Conservation (phyloP, 2,329 filamentous ascomycete species). For the Hypoxylon sp. region DNA sequence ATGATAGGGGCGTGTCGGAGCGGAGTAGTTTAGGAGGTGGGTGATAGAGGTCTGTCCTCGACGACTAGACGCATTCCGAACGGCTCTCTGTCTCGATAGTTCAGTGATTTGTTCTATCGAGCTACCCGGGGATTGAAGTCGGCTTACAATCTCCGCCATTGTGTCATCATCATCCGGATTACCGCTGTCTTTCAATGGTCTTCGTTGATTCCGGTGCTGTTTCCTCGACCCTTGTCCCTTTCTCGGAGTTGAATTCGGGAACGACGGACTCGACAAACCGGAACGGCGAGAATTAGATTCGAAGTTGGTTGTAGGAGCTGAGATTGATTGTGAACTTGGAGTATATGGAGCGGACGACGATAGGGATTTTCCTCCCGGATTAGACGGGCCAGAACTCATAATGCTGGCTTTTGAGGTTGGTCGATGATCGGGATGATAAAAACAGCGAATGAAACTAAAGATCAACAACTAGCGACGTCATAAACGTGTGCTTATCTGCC, state of each 20-base stretch:
- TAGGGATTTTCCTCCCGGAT: constrained; percentile 67
- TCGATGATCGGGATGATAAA: constrained; percentile 28
- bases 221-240: constrained; percentile 83
- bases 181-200: constrained; percentile 67
- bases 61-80: constrained; percentile 74
- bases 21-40: constrained; percentile 92
- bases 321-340: constrained; percentile 59
- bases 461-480: constrained; percentile 38
- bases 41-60: constrained; percentile 98
- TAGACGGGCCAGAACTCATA: constrained; percentile 57
- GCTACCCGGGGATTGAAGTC: constrained; percentile 20
- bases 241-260: constrained; percentile 68
- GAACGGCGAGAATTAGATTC: constrained; percentile 66
- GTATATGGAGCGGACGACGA: constrained; percentile 61
- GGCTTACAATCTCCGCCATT: constrained; percentile 80
- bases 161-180: constrained; percentile 84
- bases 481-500: constrained; percentile 16
- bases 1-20: constrained; percentile 79
- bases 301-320: constrained; percentile 62
- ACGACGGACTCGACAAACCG: constrained; percentile 56
- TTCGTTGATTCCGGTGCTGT: constrained; percentile 86
- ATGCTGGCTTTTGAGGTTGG: constrained; percentile 42
- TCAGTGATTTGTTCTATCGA: constrained; percentile 12
- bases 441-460: constrained; percentile 6
- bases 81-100: constrained; percentile 58